Evolutionary conservation across 208 protist genomes (phyloP).

Genomic region (Lotmaria passim): DNA sequence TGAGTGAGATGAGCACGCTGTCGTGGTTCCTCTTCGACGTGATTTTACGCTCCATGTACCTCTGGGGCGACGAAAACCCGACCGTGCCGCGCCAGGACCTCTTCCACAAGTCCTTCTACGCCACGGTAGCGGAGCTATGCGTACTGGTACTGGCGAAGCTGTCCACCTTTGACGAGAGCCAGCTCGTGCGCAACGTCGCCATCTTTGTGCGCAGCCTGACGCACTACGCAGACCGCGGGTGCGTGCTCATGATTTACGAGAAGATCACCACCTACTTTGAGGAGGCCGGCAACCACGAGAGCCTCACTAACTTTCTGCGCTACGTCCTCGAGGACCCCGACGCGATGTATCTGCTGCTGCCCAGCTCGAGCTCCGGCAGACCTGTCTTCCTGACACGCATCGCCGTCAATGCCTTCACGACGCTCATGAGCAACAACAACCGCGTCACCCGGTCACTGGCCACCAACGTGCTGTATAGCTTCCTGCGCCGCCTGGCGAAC

Average conservation of each 20-base stretch:
- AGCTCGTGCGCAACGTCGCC: conserved; percentile 67
- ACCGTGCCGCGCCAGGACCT: conserved; percentile 44
- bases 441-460: conserved; percentile 47
- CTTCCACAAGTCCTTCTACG: conserved; percentile 77
- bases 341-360: conserved; percentile 66
- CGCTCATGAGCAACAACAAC: conserved; percentile 64
- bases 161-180: conserved; percentile 56
- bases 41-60: conserved; percentile 82
- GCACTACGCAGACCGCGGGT: conserved; percentile 79
- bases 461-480: conserved; percentile 64
- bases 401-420: conserved; percentile 59
- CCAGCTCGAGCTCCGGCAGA: conserved; percentile 36
- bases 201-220: conserved; percentile 76
- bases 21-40: conserved; percentile 89
- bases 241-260: conserved; percentile 60
- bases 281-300: conserved; percentile 57
- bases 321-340: conserved; percentile 77
- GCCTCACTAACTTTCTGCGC: conserved; percentile 66
- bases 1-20: conserved; percentile 72
- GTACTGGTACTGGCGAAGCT: conserved; percentile 60
- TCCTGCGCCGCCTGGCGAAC: conserved; percentile 69
- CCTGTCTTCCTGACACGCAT: conserved; percentile 81
- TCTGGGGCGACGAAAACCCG: conserved; percentile 76
- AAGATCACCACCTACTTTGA: conserved; percentile 65
- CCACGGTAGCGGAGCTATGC: conserved; percentile 63